phyloP scores from a whole-genome alignment of 2,329 filamentous ascomycete genomes.

The Alternaria gansuensis region DNA sequence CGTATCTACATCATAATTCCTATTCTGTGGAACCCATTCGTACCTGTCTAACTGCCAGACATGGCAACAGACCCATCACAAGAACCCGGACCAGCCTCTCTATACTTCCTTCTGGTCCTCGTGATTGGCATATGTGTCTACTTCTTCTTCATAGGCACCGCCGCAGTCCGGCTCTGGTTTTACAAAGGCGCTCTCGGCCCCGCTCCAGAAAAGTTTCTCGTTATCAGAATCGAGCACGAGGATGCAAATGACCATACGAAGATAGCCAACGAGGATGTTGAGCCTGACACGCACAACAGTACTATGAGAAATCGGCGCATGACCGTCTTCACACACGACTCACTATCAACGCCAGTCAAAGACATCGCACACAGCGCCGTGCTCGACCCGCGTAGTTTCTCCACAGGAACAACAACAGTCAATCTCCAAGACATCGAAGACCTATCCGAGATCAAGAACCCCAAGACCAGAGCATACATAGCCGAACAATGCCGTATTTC shows the following conservation, averaged over 20 bases:
- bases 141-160: conserved; percentile 32
- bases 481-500: conserved; percentile 39
- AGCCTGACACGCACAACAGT: neutral
- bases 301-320: neutral
- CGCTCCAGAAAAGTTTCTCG: conserved; percentile 31
- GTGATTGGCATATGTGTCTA: conserved; percentile 28
- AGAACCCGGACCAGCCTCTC: conserved; percentile 8
- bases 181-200: conserved; percentile 37
- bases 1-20: neutral
- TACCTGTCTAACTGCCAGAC: neutral
- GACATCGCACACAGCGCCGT: conserved; percentile 4
- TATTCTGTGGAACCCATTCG: neutral
- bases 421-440: conserved; percentile 21
- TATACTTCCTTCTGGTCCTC: conserved; percentile 32
- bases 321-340: conserved; percentile 7
- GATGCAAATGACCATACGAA: neutral
- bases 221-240: conserved; percentile 20
- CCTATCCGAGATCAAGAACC: conserved; percentile 12
- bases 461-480: conserved; percentile 22
- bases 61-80: neutral
- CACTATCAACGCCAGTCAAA: neutral
- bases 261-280: neutral
- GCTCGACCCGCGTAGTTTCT: conserved; percentile 4
- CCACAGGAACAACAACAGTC: conserved; percentile 10
- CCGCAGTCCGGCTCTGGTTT: conserved; percentile 38